phyloP scores from a whole-genome alignment of 495 filamentous ascomycete genomes.

The Aspergillus sclerotiicarbonarius region DNA sequence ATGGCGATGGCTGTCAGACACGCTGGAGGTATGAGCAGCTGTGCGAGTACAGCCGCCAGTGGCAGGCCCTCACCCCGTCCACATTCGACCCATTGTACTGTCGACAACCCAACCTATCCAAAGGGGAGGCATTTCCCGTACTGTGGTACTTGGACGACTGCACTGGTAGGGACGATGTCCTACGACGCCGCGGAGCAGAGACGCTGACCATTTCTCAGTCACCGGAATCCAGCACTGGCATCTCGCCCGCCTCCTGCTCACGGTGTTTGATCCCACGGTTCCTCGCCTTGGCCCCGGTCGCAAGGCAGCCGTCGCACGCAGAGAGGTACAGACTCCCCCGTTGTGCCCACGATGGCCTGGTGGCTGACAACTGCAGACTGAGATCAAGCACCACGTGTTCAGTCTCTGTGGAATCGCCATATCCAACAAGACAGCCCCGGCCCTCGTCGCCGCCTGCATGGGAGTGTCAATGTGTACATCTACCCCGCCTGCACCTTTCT shows the following conservation, averaged over 20 bases:
- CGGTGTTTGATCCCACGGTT: conserved; percentile 33
- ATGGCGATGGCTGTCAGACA: conserved; percentile 14
- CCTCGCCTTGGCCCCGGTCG: conserved; percentile 27
- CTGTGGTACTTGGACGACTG: conserved; percentile 33
- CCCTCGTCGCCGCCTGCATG: conserved; percentile 7
- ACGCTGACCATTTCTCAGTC: conserved; percentile 4
- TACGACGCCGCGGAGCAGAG: background rate
- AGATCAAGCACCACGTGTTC: conserved; percentile 1
- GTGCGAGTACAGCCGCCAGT: conserved; percentile 4
- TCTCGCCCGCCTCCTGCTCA: conserved; percentile 35
- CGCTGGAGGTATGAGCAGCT: conserved; percentile 9
- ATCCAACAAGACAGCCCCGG: conserved; percentile 7
- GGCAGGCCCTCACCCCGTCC: conserved; percentile 5
- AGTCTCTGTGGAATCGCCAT: conserved; percentile 3
- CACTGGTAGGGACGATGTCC: background rate
- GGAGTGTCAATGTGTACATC: conserved; percentile 2
- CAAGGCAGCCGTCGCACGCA: background rate
- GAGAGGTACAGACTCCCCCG: background rate
- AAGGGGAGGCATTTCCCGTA: conserved; percentile 29
- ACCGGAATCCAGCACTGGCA: conserved; percentile 34
- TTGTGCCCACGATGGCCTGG: background rate
- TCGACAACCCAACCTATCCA: conserved; percentile 1
- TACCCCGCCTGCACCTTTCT: background rate
- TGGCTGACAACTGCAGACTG: background rate
- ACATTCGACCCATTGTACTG: conserved; percentile 22